phyloP scores from a whole-genome alignment of 306 rosid genomes.

The Fragaria iinumae region DNA sequence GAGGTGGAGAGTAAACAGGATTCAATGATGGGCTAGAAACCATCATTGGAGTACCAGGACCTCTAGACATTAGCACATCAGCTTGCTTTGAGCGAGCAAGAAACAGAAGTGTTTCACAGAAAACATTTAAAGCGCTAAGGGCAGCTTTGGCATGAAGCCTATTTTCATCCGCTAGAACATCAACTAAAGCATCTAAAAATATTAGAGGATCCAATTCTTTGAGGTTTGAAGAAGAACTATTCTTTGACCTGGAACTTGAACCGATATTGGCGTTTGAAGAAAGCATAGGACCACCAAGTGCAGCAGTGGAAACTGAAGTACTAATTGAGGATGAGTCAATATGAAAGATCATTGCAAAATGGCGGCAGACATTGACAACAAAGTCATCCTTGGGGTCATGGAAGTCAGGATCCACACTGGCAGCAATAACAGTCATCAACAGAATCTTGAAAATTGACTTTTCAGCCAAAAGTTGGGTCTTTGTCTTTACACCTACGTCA shows the following conservation, averaged over 20 bases:
- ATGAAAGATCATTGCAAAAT: slow-evolving; percentile 93
- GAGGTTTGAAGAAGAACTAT: slow-evolving; percentile 70
- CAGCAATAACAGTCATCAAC: slow-evolving; percentile 84
- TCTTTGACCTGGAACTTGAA: slow-evolving; percentile 63
- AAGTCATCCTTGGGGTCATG: slow-evolving; percentile 81
- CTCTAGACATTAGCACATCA: slow-evolving; percentile 83
- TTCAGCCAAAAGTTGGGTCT: slow-evolving; percentile 98
- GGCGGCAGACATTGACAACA: slow-evolving; percentile 84
- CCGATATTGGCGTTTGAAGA: slow-evolving; percentile 53
- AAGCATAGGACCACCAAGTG: slow-evolving; percentile 60
- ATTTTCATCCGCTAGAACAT: slow-evolving; percentile 91
- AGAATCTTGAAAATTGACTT: slow-evolving; percentile 94
- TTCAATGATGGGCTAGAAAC: slow-evolving; percentile 98
- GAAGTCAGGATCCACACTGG: slow-evolving; percentile 83
- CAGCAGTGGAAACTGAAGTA: slow-evolving; percentile 40
- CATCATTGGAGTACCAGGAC: slow-evolving; percentile 96
- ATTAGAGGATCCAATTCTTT: slow-evolving; percentile 95
- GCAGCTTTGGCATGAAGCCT: slow-evolving; percentile 96
- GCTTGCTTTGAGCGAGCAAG: slow-evolving; percentile 94
- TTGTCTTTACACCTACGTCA: slow-evolving; percentile 97
- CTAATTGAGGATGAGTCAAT: slow-evolving; percentile 55
- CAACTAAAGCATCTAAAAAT: slow-evolving; percentile 96
- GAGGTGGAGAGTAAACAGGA: slow-evolving; percentile 97
- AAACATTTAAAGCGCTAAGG: slow-evolving; percentile 76
- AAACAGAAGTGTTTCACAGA: slow-evolving; percentile 90